Base-by-base conservation (phyloP, 768 basidiomycete species). In the Pleurotus sapidus region DNA sequence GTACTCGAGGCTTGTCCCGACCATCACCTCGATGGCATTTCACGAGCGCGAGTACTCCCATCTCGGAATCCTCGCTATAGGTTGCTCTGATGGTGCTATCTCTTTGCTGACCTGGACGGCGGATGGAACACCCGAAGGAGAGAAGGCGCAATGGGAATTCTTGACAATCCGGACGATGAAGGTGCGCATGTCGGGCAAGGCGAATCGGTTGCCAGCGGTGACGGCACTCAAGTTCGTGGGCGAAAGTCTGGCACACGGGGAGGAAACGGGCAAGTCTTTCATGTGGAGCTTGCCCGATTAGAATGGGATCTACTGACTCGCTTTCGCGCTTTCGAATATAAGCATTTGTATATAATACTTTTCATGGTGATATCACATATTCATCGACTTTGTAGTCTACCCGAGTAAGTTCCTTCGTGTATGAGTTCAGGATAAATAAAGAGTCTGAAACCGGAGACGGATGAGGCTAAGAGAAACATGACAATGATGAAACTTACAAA, bases 41-140 rank as follows among this genome's bases (percentile, higher is more conserved):
- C 88, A 93, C 58, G 91, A 95, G 65, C 83, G 95, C 34, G 95
- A 96, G 64, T 96, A 91, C 68, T 85, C 90, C 0, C 78, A 81
- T 59, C 74, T 84, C 0, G 91, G 91, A 3, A 77, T 93, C 3
- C 77, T 97, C n/a, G 93, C 92, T 0, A 87, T 87, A 1, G 92
- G 91, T 3, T 82, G 86, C 4, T 76, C 84, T 1, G 89, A 91
- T 60, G 90, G 92, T 5, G 80, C 84, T 2, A 87, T 94, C 54
- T 83, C 84, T 0, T 73, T 97, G n/a, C 77, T 90, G 59, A 91
- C 93, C 1, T 94, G 94, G 89, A 89, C 84, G 14, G 81, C 90
- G 0, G 88, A 93, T 58, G 83, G 84, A 11, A 89, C 91, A 0
- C 84, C 82, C 0, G 74, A 78, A 55, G 87, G 81, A 0, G 79